Evolutionary conservation across 345 rosid species (phyloP).

Genomic region (Turritis glabra): DNA sequence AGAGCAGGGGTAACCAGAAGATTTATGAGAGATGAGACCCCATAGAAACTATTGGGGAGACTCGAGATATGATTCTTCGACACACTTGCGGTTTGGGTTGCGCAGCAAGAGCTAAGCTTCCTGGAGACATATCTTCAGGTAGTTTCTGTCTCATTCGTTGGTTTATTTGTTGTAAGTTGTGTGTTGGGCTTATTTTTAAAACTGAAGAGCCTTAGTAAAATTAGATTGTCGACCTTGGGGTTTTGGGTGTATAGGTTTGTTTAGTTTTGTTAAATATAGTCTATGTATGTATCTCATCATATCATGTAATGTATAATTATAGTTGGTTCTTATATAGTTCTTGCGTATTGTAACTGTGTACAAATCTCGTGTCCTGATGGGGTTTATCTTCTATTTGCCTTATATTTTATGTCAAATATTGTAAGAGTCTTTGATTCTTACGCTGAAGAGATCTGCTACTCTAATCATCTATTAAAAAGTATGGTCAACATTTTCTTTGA

Average conservation of each 20-base stretch:
- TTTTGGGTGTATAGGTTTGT: background rate
- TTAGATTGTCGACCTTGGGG: background rate
- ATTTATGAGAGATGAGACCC: conserved; percentile 15
- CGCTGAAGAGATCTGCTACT: background rate
- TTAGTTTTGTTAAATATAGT: background rate
- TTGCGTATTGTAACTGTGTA: background rate
- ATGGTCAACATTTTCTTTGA: background rate
- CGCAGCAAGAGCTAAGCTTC: background rate
- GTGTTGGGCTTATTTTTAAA: background rate
- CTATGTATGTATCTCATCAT: background rate
- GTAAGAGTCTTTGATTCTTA: background rate
- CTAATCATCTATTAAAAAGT: background rate
- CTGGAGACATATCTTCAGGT: background rate
- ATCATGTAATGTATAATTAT: conserved; percentile 6
- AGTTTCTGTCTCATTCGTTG: background rate
- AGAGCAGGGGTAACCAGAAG: conserved; percentile 16
- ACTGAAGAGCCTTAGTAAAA: conserved; percentile 1
- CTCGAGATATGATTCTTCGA: conserved; percentile 22
- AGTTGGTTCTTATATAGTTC: background rate
- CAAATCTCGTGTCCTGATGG: background rate
- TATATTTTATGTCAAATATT: background rate
- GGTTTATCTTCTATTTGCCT: background rate
- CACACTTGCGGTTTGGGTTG: background rate
- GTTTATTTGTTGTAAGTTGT: background rate
- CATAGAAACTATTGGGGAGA: background rate